These are phyloP conservation scores for Secale cereale DNA, from an alignment of 176 grass and related monocot genomes.

Conservation along the genomic window DNA sequence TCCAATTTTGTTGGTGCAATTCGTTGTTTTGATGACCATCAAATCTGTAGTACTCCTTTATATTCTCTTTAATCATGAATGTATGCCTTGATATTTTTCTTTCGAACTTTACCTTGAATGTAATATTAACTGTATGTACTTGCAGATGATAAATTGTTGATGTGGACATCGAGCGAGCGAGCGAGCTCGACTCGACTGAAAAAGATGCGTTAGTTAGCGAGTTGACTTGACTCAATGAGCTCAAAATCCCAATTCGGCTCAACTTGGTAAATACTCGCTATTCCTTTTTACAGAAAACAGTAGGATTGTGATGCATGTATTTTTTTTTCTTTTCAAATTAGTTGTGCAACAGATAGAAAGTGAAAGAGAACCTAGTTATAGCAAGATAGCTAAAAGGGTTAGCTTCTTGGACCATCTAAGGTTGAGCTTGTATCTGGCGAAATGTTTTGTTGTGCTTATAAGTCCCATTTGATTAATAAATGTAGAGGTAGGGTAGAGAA, in stretches of 20 bases:
- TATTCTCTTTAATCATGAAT: conserved; percentile 17
- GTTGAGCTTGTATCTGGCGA: no score
- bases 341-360: no score
- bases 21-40: conserved; percentile 1
- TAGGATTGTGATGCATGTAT: no score
- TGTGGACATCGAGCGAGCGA: background rate
- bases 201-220: background rate
- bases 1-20: conserved; percentile 16
- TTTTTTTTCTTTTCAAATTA: no score
- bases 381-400: no score
- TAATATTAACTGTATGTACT: background rate
- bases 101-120: no score
- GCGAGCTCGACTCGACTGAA: background rate
- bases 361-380: no score
- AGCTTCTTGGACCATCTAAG: no score
- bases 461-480: background rate
- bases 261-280: background rate
- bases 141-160: background rate
- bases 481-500: background rate
- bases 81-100: background rate
- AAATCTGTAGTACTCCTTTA: background rate
- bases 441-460: no score
- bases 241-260: background rate
- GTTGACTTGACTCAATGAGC: background rate
- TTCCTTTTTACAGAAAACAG: no score